These are phyloP conservation scores for Calonectria naviculata DNA, from an alignment of 2,329 filamentous ascomycete species.

Conservation along the genomic window DNA sequence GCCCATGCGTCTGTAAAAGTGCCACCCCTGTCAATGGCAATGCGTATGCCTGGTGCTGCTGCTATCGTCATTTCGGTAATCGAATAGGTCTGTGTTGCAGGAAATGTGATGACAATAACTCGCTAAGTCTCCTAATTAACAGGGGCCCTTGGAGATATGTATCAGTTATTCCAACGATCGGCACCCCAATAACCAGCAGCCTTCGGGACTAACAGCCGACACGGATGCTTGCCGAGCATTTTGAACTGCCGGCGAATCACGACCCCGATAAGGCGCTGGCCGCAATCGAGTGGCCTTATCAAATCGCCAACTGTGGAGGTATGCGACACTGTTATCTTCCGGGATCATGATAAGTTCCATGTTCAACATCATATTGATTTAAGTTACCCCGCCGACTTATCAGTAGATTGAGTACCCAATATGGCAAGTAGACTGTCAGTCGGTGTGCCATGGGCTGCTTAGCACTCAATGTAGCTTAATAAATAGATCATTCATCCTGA, in stretches of 20 bases:
- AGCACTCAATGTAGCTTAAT: not conserved
- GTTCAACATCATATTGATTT: not conserved
- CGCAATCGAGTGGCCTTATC: not conserved
- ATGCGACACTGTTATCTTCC: not conserved
- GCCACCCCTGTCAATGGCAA: conserved; percentile 32
- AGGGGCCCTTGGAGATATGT: not conserved
- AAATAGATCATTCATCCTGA: too few relatives aligned
- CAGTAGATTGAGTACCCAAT: not conserved
- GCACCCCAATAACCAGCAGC: not conserved
- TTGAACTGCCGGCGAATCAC: not conserved
- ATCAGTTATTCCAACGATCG: not conserved
- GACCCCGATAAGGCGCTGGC: not conserved
- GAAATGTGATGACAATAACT: not conserved
- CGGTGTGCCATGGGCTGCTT: not conserved
- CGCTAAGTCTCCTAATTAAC: not conserved
- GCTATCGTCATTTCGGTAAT: not conserved
- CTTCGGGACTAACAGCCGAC: not conserved
- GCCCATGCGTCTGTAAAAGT: conserved; percentile 27
- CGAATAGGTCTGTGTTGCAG: not conserved
- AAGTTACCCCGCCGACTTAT: not conserved
- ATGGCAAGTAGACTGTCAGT: not conserved
- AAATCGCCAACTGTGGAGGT: not conserved
- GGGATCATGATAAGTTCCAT: not conserved
- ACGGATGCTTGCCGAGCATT: not conserved
- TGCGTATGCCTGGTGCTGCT: conserved; percentile 22